These are phyloP conservation scores for Aspergillus arachidicola DNA, from an alignment of 2,329 filamentous ascomycete species.

Conservation along the genomic window DNA sequence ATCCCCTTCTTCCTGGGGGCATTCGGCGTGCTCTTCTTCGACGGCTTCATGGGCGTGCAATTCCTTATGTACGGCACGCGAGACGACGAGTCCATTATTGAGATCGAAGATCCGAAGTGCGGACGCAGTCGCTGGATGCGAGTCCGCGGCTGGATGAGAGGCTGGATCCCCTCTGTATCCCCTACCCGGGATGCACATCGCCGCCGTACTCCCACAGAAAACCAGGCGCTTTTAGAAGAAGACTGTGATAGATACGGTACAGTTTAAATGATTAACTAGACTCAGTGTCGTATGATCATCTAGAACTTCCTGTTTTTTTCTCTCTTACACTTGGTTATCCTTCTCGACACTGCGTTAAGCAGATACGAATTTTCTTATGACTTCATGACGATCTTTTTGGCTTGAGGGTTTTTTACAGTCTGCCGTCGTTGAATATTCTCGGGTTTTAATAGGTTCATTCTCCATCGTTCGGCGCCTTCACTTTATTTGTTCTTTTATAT, in stretches of 20 bases:
- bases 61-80: conserved; percentile 62
- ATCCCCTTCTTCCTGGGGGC: conserved; percentile 68
- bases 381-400: neutral
- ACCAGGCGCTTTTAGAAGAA: conserved; percentile 32
- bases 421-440: neutral
- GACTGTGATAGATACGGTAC: conserved; percentile 37
- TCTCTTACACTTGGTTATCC: neutral
- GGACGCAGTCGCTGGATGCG: conserved; percentile 55
- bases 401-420: neutral
- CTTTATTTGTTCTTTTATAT: neutral
- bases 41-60: conserved; percentile 64
- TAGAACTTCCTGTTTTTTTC: neutral
- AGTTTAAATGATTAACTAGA: conserved; percentile 25
- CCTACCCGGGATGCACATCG: conserved; percentile 30
- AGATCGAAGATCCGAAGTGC: conserved; percentile 48
- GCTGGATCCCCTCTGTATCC: conserved; percentile 61
- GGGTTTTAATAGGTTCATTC: neutral
- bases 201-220: conserved; percentile 25
- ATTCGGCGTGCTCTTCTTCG: conserved; percentile 64
- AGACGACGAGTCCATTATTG: conserved; percentile 47
- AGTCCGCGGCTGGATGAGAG: conserved; percentile 67
- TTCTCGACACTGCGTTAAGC: neutral
- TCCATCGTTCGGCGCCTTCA: neutral
- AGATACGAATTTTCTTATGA: neutral
- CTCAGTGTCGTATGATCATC: neutral